Evolutionary conservation across 768 basidiomycete genomes (phyloP).

Genomic region (Glaciozyma antarctica): DNA sequence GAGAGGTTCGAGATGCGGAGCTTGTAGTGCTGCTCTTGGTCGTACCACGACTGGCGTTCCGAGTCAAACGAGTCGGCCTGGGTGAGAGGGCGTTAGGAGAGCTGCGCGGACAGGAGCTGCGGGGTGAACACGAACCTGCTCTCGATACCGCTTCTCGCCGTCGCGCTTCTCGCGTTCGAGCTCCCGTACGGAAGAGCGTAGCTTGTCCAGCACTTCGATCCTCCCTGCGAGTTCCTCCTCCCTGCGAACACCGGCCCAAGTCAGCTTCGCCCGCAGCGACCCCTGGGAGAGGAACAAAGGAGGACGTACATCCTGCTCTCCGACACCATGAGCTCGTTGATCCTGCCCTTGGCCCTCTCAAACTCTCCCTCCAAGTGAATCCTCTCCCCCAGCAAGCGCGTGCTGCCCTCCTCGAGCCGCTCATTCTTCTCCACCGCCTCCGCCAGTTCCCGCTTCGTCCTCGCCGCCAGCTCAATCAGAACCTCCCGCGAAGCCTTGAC

Average conservation of each 20-base stretch:
- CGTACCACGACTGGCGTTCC: slow-evolving; percentile 83
- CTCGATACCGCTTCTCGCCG: slow-evolving; percentile 68
- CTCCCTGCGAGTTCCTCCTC: slow-evolving; percentile 73
- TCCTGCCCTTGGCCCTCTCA: slow-evolving; percentile 7
- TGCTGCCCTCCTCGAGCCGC: not conserved
- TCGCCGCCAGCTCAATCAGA: slow-evolving; percentile 1
- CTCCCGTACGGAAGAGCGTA: slow-evolving; percentile 68
- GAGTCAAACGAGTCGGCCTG: slow-evolving; percentile 83
- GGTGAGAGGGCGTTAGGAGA: slow-evolving; percentile 26
- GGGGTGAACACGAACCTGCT: slow-evolving; percentile 54
- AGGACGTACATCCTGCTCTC: not conserved
- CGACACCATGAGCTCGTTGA: not conserved
- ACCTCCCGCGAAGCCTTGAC: not conserved
- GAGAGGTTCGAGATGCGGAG: slow-evolving; percentile 73
- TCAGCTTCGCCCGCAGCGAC: not conserved
- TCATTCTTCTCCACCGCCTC: slow-evolving; percentile 2
- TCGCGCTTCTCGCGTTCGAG: slow-evolving; percentile 84
- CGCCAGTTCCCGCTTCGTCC: not conserved
- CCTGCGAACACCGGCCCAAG: slow-evolving; percentile 38
- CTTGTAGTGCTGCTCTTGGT: slow-evolving; percentile 87
- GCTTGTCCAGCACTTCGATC: slow-evolving; percentile 72
- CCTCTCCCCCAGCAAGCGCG: not conserved
- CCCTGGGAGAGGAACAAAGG: not conserved
- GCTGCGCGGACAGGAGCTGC: slow-evolving; percentile 6
- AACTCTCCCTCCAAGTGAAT: not conserved